These are phyloP conservation scores for Mucor sp. DNA, from an alignment of 371 early-diverging fungal genomes.

Conservation along the genomic window DNA sequence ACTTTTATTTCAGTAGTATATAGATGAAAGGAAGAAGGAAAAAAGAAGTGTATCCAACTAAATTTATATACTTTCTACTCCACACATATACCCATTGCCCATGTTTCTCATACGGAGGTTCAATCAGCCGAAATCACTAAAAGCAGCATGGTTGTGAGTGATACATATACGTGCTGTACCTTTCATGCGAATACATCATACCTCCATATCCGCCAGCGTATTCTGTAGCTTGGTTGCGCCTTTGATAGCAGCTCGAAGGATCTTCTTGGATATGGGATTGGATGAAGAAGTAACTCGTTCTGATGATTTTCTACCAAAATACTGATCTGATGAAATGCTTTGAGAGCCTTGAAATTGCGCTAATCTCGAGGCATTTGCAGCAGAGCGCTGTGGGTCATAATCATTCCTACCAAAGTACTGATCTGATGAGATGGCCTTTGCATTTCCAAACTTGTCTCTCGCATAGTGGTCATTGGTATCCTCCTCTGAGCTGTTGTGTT, in stretches of 20 bases:
- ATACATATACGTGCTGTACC: neutral
- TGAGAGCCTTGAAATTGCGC: slow-evolving; percentile 71
- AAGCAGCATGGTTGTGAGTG: neutral
- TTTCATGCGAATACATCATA: neutral
- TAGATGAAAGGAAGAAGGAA: neutral
- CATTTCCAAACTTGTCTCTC: slow-evolving; percentile 70
- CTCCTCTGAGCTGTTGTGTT: neutral
- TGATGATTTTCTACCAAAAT: slow-evolving; percentile 60
- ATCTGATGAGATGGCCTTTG: slow-evolving; percentile 85
- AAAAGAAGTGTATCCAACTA: neutral
- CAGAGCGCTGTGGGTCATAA: slow-evolving; percentile 53
- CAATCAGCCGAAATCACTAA: neutral
- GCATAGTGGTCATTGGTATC: slow-evolving; percentile 39
- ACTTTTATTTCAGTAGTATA: neutral
- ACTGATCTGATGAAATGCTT: slow-evolving; percentile 78
- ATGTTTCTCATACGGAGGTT: neutral
- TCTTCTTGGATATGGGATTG: slow-evolving; percentile 28
- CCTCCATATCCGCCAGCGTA: slow-evolving; percentile 24
- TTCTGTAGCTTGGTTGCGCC: slow-evolving; percentile 38
- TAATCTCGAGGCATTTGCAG: slow-evolving; percentile 62
- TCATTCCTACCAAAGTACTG: slow-evolving; percentile 84
- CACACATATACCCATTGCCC: neutral
- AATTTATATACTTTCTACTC: neutral
- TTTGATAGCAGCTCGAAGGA: slow-evolving; percentile 34
- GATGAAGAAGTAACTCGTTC: neutral